phyloP scores from a whole-genome alignment of 2,329 filamentous ascomycete genomes.

The Mariannaea elegans region DNA sequence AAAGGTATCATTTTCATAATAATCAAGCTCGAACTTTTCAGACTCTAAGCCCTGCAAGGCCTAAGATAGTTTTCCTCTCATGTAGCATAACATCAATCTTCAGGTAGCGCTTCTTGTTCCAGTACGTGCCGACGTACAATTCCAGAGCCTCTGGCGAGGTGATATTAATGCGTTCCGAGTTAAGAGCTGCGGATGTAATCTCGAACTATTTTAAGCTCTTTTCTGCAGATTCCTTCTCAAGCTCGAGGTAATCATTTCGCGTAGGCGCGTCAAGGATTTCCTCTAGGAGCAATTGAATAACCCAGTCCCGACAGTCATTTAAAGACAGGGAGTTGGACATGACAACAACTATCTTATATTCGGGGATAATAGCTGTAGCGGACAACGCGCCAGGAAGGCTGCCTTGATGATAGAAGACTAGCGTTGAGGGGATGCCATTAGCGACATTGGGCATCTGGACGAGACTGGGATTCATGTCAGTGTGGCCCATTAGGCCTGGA shows the following conservation, averaged over 20 bases:
- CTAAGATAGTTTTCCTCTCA: background rate
- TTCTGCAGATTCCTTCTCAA: background rate
- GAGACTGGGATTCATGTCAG: conserved; percentile 15
- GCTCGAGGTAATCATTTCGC: conserved; percentile 1
- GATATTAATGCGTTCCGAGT: background rate
- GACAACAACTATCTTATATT: conserved; percentile 10
- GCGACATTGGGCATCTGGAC: conserved; percentile 15
- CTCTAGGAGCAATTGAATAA: conserved; percentile 18
- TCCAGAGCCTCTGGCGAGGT: background rate
- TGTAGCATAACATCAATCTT: background rate
- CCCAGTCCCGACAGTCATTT: conserved; percentile 19
- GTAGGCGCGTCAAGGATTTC: conserved; percentile 2
- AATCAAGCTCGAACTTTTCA: background rate
- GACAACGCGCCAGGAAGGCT: conserved; percentile 11
- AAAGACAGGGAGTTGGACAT: conserved; percentile 21
- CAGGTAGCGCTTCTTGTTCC: background rate
- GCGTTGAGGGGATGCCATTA: background rate
- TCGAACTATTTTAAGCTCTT: background rate
- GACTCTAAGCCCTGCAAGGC: background rate
- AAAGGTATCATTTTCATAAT: background rate
- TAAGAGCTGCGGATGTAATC: background rate
- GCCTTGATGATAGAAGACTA: conserved; percentile 19
- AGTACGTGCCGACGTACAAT: background rate
- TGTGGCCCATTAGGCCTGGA: conserved; percentile 10
- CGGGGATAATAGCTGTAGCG: conserved; percentile 16